Evolutionary conservation across 2,329 filamentous ascomycete genomes (phyloP), one percentile per base, ranked within the genome.

Genomic region (Truncatella angustata): DNA sequence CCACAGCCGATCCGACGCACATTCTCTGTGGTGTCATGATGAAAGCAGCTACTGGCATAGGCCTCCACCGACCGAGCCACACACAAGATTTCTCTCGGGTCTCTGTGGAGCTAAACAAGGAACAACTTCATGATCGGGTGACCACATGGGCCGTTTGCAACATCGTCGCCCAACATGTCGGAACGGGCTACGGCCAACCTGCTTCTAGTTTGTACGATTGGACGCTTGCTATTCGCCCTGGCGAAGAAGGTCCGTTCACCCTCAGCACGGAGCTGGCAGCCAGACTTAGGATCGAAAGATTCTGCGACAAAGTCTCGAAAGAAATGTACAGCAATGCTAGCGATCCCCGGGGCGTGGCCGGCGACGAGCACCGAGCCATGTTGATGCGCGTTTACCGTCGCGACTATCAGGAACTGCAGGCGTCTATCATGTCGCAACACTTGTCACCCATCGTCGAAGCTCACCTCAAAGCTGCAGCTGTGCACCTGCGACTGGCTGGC

Each of bases 81-180:
- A 89, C 88, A 40, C 88, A 92, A 66, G 90, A 93, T 67, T 94
- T 93, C 66, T 91, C 88, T 2, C 77, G 88, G 46, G 86, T 88
- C 24, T 86, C 84, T 2, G 78, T 90, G 28, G 86, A 91, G 58
- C 75, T 93, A 35, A 87, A 88, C 60, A 87, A 87, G 61, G 88
- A 92, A 64, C 88, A 92, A 61, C 81, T 92, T 53, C 82, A 88
- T 58, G 89, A 94, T 63, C 80, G 90, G 34, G 82, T 92, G 39
- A 84, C 84, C 47, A 93, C 89, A 1, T 94, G 89, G 89, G 89
- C 89, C 1, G 87, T 90, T 4, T 91, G 88, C 73, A 94, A 94
- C 64, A 88, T 93, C 57, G 89, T 92, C 30, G 86, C 88, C 20
- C 89, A 93, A 63, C 86, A 84, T 51, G 83, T 92, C 39, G 88